phyloP scores from a whole-genome alignment of 108 stramenopile genomes.

The Tribonema minus region DNA sequence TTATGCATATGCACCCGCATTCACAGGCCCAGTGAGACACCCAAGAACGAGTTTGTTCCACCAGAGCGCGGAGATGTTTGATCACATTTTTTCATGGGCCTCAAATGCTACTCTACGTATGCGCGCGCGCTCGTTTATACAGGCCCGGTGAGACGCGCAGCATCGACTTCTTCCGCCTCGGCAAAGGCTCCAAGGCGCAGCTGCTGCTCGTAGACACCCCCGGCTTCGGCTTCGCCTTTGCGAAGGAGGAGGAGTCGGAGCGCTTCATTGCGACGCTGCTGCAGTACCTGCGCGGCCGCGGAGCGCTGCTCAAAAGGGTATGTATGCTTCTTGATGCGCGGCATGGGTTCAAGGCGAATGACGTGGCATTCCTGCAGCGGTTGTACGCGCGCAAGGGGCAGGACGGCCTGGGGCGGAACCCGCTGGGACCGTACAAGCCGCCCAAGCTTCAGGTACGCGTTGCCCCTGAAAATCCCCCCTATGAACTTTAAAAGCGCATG shows the following conservation, averaged over 20 bases:
- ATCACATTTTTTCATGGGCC: background rate
- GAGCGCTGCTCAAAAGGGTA: slow-evolving; percentile 24
- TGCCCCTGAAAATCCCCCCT: too few relatives aligned
- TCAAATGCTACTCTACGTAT: background rate
- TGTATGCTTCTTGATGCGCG: slow-evolving; percentile 46
- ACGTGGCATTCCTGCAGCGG: slow-evolving; percentile 36
- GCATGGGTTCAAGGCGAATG: slow-evolving; percentile 44
- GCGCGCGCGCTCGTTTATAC: background rate
- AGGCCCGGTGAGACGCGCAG: slow-evolving; percentile 22
- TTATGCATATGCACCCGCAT: too few relatives aligned
- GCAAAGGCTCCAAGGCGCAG: slow-evolving; percentile 22
- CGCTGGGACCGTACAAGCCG: too few relatives aligned
- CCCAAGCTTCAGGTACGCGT: too few relatives aligned
- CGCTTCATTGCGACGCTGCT: slow-evolving; percentile 22
- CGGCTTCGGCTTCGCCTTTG: slow-evolving; percentile 50
- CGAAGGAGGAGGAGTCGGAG: slow-evolving; percentile 16
- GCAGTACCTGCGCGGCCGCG: slow-evolving; percentile 18
- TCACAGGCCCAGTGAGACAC: too few relatives aligned
- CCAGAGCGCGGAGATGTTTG: too few relatives aligned
- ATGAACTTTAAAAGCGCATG: too few relatives aligned
- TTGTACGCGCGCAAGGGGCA: slow-evolving; percentile 30
- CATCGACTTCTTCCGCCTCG: slow-evolving; percentile 19
- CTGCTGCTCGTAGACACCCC: slow-evolving; percentile 43
- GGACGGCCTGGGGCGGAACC: too few relatives aligned
- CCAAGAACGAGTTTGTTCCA: too few relatives aligned